Evolutionary conservation across 768 basidiomycete genomes (phyloP).

Genomic region (Termitomyces sp.): DNA sequence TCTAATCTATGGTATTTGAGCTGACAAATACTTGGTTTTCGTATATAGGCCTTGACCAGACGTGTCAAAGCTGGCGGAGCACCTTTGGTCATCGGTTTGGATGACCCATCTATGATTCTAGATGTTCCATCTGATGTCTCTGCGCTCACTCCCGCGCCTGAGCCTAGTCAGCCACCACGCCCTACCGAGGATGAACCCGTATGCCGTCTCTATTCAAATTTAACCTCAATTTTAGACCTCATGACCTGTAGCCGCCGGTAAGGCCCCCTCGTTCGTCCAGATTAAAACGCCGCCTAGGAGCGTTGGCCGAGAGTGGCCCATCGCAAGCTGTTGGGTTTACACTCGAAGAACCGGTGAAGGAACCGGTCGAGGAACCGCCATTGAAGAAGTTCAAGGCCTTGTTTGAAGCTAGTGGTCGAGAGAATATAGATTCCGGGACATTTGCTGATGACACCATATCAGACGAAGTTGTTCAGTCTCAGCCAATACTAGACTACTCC

Average conservation of each 20-base stretch:
- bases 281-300: slow-evolving; percentile 53
- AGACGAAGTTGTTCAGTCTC: slow-evolving; percentile 12
- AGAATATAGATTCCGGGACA: slow-evolving; percentile 16
- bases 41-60: slow-evolving; percentile 35
- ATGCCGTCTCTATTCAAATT: background rate
- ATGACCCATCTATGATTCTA: slow-evolving; percentile 37
- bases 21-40: background rate
- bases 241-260: slow-evolving; percentile 30
- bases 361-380: slow-evolving; percentile 40
- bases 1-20: background rate
- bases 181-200: slow-evolving; percentile 19
- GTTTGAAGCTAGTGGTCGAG: slow-evolving; percentile 62
- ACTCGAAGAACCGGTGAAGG: slow-evolving; percentile 18
- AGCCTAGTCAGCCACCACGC: slow-evolving; percentile 14
- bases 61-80: slow-evolving; percentile 30
- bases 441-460: slow-evolving; percentile 16
- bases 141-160: background rate
- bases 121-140: slow-evolving; percentile 24
- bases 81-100: slow-evolving; percentile 36
- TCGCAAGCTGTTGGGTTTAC: slow-evolving; percentile 15
- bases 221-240: background rate
- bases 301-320: slow-evolving; percentile 17
- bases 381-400: slow-evolving; percentile 67
- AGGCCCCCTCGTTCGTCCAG: slow-evolving; percentile 30
- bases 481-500: background rate